Evolutionary conservation across 2,329 filamentous ascomycete species (phyloP), one percentile per base, ranked within the genome.

Genomic region (Fusarium sublunatum): DNA sequence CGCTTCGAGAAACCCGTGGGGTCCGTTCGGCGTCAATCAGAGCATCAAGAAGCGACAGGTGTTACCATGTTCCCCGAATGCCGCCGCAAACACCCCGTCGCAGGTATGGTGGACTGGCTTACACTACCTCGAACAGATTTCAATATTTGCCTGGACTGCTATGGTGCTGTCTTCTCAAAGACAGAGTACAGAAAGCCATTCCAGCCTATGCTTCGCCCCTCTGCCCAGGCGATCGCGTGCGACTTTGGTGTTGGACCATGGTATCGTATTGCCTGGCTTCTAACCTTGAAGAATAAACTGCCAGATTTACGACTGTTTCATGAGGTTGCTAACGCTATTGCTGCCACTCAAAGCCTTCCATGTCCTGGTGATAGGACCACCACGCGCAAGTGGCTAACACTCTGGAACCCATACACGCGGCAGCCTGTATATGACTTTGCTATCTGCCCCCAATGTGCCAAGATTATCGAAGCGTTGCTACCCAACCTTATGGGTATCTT

Each of bases 91-190:
- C 78, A 82, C 5, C 85, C 86, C 10, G 83, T 86, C 11, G 78
- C 84, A 9, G 88, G 88, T 2, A 83, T 88, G 59, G 81, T 89
- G 61, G 92, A 95, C 70, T 97, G 93, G 91, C 87, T 93, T 60
- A 93, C 89, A 0, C 81, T 97, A 5, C 86, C 86, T 5, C 86
- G 87, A 12, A 85, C 88, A 59, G 84, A 88, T 11, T 90, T 97
- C 67, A 87, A 91, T 61, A 89, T 97, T 41, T 97, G 94, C 69
- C 91, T 92, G 0, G 86, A 85, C 11, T 98, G 94, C 77, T 92
- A 91, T 73, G 81, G 84, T 3, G 82, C 83, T 6, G 85, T 92
- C 8, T 92, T 94, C 65, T 83, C 82, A 12, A 80, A 85, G 24
- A 90, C 91, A 0, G 81, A 85, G 19, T 96, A 91, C 72, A 82